These are phyloP conservation scores for Alternaria viburni DNA, from an alignment of 2,329 filamentous ascomycete genomes.

Conservation along the genomic window DNA sequence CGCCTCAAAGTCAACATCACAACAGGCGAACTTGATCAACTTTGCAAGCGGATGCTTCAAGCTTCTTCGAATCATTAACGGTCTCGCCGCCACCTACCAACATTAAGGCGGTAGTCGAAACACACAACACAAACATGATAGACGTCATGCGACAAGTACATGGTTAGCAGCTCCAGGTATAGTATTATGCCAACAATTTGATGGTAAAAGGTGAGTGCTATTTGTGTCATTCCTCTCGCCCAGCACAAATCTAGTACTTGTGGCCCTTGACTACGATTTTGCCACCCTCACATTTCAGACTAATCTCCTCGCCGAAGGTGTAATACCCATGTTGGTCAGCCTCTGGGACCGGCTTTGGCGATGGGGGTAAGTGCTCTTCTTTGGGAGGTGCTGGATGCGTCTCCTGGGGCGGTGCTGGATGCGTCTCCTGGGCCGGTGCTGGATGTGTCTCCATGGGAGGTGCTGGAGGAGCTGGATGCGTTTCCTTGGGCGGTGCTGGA, in stretches of 20 bases:
- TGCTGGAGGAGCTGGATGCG: no score
- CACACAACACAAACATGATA: background rate
- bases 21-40: background rate
- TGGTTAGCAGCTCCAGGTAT: background rate
- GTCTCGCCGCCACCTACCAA: background rate
- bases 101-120: background rate
- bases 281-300: constrained; percentile 20
- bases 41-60: background rate
- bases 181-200: background rate
- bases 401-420: no score
- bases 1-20: background rate
- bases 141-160: background rate
- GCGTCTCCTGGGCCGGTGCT: no score
- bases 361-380: background rate
- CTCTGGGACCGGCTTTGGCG: background rate
- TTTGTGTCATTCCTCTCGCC: background rate
- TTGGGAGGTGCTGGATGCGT: background rate
- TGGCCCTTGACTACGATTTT: constrained; percentile 16
- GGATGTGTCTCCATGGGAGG: no score
- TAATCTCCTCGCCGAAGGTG: constrained; percentile 19
- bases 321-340: constrained; percentile 8
- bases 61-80: background rate
- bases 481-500: no score
- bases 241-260: background rate
- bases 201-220: background rate